phyloP scores from a whole-genome alignment of 73 alveolate genomes.

The Paramecium primaurelia region DNA sequence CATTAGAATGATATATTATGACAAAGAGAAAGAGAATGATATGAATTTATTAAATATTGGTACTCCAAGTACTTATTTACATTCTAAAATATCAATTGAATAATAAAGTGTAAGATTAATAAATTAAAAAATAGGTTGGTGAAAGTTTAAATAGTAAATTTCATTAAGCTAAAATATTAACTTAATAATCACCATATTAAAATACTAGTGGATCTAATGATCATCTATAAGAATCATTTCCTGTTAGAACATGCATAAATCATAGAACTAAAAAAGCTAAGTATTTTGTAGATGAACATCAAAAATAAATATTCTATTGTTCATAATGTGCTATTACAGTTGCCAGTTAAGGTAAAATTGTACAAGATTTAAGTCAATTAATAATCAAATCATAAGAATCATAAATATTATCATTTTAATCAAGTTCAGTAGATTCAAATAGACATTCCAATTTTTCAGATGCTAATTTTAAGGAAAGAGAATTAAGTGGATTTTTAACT shows the following conservation, averaged over 20 bases:
- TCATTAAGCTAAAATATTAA: not conserved
- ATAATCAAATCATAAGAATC: not conserved
- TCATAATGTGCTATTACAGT: constrained; percentile 9
- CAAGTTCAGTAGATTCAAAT: constrained; percentile 13
- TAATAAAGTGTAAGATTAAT: not conserved
- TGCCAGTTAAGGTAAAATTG: not conserved
- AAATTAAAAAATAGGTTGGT: not conserved
- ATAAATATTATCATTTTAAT: constrained; percentile 13
- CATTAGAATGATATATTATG: not conserved
- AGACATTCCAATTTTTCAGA: not conserved
- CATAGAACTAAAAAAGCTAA: constrained; percentile 41
- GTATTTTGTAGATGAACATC: not conserved
- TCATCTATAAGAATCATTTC: constrained; percentile 29
- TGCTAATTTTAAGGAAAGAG: not conserved
- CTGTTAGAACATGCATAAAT: not conserved
- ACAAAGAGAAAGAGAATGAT: constrained; percentile 33
- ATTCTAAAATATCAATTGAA: constrained; percentile 3
- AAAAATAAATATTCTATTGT: not conserved
- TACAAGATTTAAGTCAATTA: not conserved
- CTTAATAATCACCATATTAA: not conserved
- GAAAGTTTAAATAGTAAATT: not conserved
- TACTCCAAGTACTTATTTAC: constrained; percentile 21
- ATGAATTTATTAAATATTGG: not conserved
- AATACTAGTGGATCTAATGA: not conserved
- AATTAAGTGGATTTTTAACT: not conserved